Evolutionary conservation across 176 grass and related monocot species (phyloP).

Genomic region (Aegilops longissima): DNA sequence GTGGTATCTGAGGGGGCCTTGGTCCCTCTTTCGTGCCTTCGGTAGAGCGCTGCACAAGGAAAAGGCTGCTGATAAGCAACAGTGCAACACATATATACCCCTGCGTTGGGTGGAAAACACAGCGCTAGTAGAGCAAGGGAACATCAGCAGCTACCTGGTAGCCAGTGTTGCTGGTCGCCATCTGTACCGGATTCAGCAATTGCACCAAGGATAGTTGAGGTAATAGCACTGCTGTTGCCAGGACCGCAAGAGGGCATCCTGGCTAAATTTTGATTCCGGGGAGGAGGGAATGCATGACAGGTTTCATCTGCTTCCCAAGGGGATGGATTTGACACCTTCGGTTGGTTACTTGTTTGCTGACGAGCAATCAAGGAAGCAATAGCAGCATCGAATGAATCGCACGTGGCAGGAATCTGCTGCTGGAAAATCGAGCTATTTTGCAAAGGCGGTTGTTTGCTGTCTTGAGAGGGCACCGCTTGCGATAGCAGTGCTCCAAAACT

Average conservation of each 20-base stretch:
- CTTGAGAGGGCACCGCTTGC: slow-evolving; percentile 54
- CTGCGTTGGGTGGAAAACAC: slow-evolving; percentile 1
- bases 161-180: not conserved
- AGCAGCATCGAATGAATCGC: slow-evolving; percentile 95
- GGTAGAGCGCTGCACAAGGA: slow-evolving; percentile 33
- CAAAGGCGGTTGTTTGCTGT: slow-evolving; percentile 51
- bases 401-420: slow-evolving; percentile 52
- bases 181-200: slow-evolving; percentile 40
- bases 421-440: slow-evolving; percentile 56
- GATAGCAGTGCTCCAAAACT: slow-evolving; percentile 84
- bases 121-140: not conserved
- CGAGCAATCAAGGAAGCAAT: slow-evolving; percentile 67
- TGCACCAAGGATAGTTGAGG: slow-evolving; percentile 9
- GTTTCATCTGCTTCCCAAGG: slow-evolving; percentile 94
- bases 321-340: slow-evolving; percentile 40
- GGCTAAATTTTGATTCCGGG: slow-evolving; percentile 44
- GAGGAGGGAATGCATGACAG: slow-evolving; percentile 67
- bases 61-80: slow-evolving; percentile 13
- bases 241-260: slow-evolving; percentile 13
- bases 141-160: slow-evolving; percentile 25
- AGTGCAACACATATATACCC: not conserved
- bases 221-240: slow-evolving; percentile 15
- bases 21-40: not conserved
- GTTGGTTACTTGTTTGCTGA: slow-evolving; percentile 53
- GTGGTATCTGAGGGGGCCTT: not conserved